Evolutionary conservation across 306 rosid species (phyloP).

Genomic region (Amphicarpaea edgeworthii): DNA sequence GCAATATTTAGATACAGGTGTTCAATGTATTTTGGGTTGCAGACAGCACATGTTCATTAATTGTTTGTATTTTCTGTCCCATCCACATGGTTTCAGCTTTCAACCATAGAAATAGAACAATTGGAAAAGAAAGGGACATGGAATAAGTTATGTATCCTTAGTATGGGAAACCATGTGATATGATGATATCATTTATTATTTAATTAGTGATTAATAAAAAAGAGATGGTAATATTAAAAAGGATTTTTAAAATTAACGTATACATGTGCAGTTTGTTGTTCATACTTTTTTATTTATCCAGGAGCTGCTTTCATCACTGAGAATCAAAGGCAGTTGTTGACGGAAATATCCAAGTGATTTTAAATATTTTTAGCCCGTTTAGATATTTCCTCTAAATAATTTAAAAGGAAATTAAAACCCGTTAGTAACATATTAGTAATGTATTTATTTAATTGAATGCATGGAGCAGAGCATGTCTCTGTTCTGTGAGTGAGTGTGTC

Average conservation of each 20-base stretch:
- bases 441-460: background rate
- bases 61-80: constrained; percentile 9
- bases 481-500: constrained; percentile 27
- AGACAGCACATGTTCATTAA: background rate
- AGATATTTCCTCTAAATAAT: too few species aligned
- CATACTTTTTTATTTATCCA: too few species aligned
- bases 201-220: constrained; percentile 2
- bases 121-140: background rate
- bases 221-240: background rate
- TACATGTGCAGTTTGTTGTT: constrained; percentile 53
- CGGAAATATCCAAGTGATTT: too few species aligned
- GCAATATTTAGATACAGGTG: background rate
- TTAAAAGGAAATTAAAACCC: too few species aligned
- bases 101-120: constrained; percentile 11
- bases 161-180: constrained; percentile 27
- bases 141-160: background rate
- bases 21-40: background rate
- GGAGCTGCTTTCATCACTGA: too few species aligned
- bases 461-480: background rate
- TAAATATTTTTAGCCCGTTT: too few species aligned
- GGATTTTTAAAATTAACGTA: too few species aligned
- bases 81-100: constrained; percentile 38
- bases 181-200: constrained; percentile 41
- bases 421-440: too few species aligned
- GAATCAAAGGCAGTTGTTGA: too few species aligned